phyloP scores from a whole-genome alignment of 2,329 filamentous ascomycete species.

The Calonectria honghensis region DNA sequence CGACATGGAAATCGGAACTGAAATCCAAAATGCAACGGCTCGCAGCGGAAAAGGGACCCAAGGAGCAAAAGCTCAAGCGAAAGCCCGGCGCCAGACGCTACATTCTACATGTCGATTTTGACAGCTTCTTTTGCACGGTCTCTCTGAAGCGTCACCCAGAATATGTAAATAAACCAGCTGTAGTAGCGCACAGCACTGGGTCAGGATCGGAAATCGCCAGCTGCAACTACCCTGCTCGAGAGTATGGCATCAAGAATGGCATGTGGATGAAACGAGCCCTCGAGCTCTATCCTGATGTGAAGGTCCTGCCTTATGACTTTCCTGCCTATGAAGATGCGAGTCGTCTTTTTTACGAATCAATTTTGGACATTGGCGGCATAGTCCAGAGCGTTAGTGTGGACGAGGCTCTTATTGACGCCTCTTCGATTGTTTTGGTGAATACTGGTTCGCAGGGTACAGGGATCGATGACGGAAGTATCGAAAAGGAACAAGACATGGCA shows the following conservation, averaged over 20 bases:
- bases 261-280: slow-evolving; percentile 99
- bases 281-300: slow-evolving; percentile 88
- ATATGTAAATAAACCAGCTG: slow-evolving; percentile 85
- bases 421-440: slow-evolving; percentile 78
- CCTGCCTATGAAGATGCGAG: slow-evolving; percentile 95
- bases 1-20: slow-evolving; percentile 95
- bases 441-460: slow-evolving; percentile 79
- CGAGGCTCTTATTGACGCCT: slow-evolving; percentile 92
- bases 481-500: slow-evolving; percentile 86
- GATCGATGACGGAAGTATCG: slow-evolving; percentile 80
- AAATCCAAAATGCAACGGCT: slow-evolving; percentile 91
- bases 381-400: slow-evolving; percentile 99
- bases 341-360: slow-evolving; percentile 88
- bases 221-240: slow-evolving; percentile 94
- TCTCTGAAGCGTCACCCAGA: slow-evolving; percentile 87
- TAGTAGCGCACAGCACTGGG: slow-evolving; percentile 90
- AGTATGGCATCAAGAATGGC: slow-evolving; percentile 93
- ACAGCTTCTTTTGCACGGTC: slow-evolving; percentile 98
- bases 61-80: slow-evolving; percentile 68
- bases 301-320: slow-evolving; percentile 96
- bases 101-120: slow-evolving; percentile 96
- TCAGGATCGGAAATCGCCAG: slow-evolving; percentile 96
- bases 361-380: slow-evolving; percentile 85
- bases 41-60: slow-evolving; percentile 79
- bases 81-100: slow-evolving; percentile 83